Conservation (phyloP, 116 monocot species). For the Trichopus zeylanicus region DNA sequence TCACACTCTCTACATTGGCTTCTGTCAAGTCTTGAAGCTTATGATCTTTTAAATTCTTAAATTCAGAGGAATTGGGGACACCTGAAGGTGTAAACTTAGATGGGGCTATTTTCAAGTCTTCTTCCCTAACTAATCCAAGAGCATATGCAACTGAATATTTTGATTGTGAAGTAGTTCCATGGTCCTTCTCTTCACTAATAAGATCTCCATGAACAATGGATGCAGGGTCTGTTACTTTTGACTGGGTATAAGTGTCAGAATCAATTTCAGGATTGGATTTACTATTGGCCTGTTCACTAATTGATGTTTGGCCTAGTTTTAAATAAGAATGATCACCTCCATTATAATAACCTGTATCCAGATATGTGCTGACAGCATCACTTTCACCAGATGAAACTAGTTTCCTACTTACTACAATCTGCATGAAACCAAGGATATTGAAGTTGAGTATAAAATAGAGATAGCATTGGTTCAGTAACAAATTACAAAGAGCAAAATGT, state of each 20-base stretch:
- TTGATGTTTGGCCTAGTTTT: slow-evolving; percentile 8
- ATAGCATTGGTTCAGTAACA: no score
- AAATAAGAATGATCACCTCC: slow-evolving; percentile 10
- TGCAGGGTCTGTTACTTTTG: slow-evolving; percentile 8
- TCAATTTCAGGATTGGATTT: background rate
- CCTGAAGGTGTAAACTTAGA: slow-evolving; percentile 4
- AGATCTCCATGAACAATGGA: slow-evolving; percentile 8
- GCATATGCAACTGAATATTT: slow-evolving; percentile 20
- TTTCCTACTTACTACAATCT: slow-evolving; percentile 62
- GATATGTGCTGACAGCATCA: slow-evolving; percentile 12
- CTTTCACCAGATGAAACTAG: slow-evolving; percentile 30
- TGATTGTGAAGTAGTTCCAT: background rate
- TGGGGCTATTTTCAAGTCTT: slow-evolving; percentile 8
- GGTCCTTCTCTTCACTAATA: slow-evolving; percentile 11
- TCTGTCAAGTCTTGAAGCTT: slow-evolving; percentile 12
- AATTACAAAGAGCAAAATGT: no score
- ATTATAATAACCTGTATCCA: slow-evolving; percentile 7
- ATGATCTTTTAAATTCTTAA: slow-evolving; percentile 7
- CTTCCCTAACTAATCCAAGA: slow-evolving; percentile 29
- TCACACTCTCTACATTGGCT: slow-evolving; percentile 9
- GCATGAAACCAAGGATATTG: slow-evolving; percentile 14
- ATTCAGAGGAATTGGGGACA: slow-evolving; percentile 9
- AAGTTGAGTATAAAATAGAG: no score
- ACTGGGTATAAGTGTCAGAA: slow-evolving; percentile 10
- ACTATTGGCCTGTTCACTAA: slow-evolving; percentile 2